These are phyloP conservation scores for Citrullus colocynthis DNA, from an alignment of 306 rosid genomes.

Conservation along the genomic window DNA sequence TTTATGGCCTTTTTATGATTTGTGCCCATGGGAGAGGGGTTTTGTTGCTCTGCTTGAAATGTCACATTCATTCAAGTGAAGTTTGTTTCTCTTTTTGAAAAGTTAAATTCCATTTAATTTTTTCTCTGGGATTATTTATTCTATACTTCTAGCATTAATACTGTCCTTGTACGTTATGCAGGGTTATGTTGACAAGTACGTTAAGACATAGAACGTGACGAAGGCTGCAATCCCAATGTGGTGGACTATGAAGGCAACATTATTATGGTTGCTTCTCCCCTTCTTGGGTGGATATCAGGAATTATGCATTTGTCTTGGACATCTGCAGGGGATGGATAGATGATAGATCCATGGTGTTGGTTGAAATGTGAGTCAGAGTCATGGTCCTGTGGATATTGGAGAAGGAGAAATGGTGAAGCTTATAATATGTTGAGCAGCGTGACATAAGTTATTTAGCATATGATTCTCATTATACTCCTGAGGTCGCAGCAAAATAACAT, in stretches of 20 bases:
- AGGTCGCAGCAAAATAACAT: neutral
- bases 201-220: conserved; percentile 1
- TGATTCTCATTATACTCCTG: neutral
- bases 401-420: neutral
- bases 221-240: neutral
- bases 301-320: neutral
- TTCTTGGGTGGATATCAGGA: neutral
- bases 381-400: neutral
- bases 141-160: neutral
- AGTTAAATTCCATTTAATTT: neutral
- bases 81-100: neutral
- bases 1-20: neutral
- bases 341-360: neutral
- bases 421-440: neutral
- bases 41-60: neutral
- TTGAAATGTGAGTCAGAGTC: conserved; percentile 4
- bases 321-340: neutral
- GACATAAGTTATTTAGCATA: neutral
- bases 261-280: neutral
- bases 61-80: neutral
- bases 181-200: conserved; percentile 12
- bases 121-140: neutral
- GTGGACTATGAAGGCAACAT: neutral
- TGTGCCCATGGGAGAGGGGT: neutral
- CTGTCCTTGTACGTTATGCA: neutral